Base-by-base conservation (phyloP, 768 basidiomycete species). In the Boletus pseudopeckii region DNA sequence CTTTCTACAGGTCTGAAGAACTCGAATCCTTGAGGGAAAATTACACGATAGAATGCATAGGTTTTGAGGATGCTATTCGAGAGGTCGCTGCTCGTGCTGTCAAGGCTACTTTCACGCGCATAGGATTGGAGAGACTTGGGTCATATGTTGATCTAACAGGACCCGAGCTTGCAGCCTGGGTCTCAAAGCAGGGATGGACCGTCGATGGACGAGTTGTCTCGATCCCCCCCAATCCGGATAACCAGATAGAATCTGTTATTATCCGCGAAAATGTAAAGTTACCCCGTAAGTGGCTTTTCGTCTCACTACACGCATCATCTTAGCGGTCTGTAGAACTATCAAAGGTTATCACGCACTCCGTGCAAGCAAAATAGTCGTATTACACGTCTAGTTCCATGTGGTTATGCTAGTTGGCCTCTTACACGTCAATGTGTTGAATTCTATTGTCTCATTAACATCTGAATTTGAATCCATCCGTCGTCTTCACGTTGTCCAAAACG, bases 211-310 rank as follows among this genome's bases (percentile, higher is more conserved):
- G 78, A 7, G 80, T 84, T n/a, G 76, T 92, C 48, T 74, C 70
- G 15, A 75, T 93, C 50, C 91, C 92, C 22, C 80, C 84, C 41
- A 93, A 92, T 69, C 86, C 87, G 14, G 91, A 93, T 71, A 93
- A 93, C 69, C 89, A 90, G 64, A 89, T 92, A 61, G 85, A 88
- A 63, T 88, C 91, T 0, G 87, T 88, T 1, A 79, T 93, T 45
- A 86, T 92, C 24, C 89, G 90, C 69, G 91, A 93, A 71, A 81
- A 77, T 61, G 85, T 93, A 64, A 86, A 84, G 67, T 75, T 93
- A 57, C 82, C 85, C 53, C 91, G 91, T 92, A 73, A 59, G 90
- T 77, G 20, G 14, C 36, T 11, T 56, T 52, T 26, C 44, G 17
- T 26, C 36, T 24, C 30, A 54, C 7, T 32, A 39, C 22, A 33